Conservation (phyloP, 257 asterid species). For the Verbena officinalis region DNA sequence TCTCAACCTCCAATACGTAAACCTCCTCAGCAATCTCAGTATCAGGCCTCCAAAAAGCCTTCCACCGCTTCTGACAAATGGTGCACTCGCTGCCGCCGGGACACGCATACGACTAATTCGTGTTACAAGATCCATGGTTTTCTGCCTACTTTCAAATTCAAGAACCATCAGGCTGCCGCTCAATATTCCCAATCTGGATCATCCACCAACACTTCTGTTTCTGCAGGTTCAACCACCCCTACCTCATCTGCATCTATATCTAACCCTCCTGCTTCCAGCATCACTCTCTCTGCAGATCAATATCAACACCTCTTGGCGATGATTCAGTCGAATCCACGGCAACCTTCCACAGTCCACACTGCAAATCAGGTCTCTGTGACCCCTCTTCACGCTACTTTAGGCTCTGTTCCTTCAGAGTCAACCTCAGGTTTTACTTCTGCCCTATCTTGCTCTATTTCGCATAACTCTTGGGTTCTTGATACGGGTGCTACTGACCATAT, state of each 20-base stretch:
- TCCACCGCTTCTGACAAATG: not conserved
- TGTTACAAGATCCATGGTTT: too few relatives aligned
- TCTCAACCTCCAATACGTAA: not conserved
- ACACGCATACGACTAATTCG: too few relatives aligned
- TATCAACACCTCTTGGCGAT: not conserved
- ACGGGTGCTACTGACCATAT: not conserved
- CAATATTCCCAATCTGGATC: not conserved
- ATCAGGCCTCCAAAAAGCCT: not conserved
- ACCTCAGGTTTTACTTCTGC: too few relatives aligned
- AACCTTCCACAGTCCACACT: not conserved
- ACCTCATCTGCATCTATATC: too few relatives aligned
- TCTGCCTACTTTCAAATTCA: too few relatives aligned
- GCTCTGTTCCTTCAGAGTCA: too few relatives aligned
- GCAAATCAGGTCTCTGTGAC: not conserved
- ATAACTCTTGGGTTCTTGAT: not conserved
- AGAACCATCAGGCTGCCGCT: not conserved
- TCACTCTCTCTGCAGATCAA: not conserved
- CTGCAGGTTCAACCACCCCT: not conserved
- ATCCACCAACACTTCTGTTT: not conserved
- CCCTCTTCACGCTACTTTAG: not conserved
- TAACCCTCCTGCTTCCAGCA: not conserved
- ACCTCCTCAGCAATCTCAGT: not conserved
- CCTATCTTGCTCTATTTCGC: too few relatives aligned
- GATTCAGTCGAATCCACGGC: not conserved
- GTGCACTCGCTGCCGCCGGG: not conserved